Percentiles rank a stretch among this genome's conserved stretches.
phyloP scores from a whole-genome alignment of 1,284 basidiomycete genomes.

The Ceratobasidium papillatum region DNA sequence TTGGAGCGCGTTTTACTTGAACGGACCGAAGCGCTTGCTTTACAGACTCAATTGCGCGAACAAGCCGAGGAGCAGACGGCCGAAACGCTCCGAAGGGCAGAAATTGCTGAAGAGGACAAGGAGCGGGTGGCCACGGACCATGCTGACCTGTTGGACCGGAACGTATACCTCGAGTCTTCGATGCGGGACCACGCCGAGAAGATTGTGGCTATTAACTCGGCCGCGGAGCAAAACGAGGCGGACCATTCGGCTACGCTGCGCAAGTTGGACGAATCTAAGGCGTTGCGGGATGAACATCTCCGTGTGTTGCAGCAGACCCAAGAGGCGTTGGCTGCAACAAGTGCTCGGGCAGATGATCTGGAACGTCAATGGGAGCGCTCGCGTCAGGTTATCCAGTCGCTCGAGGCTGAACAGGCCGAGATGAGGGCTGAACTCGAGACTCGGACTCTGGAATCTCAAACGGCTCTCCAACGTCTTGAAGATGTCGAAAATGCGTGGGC shows the following conservation, averaged over 20 bases:
- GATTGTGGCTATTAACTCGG: constrained; percentile 77
- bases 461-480: constrained; percentile 67
- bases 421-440: constrained; percentile 80
- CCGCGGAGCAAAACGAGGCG: constrained; percentile 79
- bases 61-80: constrained; percentile 82
- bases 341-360: constrained; percentile 81
- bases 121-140: constrained; percentile 74
- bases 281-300: constrained; percentile 80
- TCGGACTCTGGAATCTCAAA: constrained; percentile 74
- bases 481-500: constrained; percentile 88
- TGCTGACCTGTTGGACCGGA: constrained; percentile 74
- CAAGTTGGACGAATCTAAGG: constrained; percentile 76
- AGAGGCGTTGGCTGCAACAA: constrained; percentile 77
- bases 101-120: constrained; percentile 83
- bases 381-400: constrained; percentile 68
- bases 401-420: constrained; percentile 80
- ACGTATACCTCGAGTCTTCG: constrained; percentile 68
- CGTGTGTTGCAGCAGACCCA: constrained; percentile 87
- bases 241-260: constrained; percentile 71
- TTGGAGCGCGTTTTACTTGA: constrained; percentile 79
- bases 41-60: constrained; percentile 80
- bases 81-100: constrained; percentile 85
- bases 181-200: constrained; percentile 84
- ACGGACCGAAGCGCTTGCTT: constrained; percentile 72
- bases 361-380: constrained; percentile 77